phyloP scores from a whole-genome alignment of 2,329 filamentous ascomycete species.

The Parascedosporium putredinis region DNA sequence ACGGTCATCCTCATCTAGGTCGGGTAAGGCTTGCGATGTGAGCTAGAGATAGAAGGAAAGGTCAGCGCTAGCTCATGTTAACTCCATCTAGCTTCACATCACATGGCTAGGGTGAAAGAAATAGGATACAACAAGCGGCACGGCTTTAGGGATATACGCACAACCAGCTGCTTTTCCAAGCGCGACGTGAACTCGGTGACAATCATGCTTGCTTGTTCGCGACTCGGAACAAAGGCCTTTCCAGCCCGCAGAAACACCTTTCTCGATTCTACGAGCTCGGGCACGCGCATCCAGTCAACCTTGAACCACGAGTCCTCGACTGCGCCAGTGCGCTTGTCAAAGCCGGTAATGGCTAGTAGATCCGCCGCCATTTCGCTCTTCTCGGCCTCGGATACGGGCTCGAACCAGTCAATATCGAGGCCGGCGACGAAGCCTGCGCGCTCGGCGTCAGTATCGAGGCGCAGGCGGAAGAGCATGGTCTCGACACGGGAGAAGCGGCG shows the following conservation, averaged over 20 bases:
- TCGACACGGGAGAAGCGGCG: constrained; percentile 79
- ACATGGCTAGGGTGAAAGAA: too few relatives aligned
- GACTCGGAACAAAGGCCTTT: constrained; percentile 81
- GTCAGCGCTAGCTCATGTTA: background rate
- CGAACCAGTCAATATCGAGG: constrained; percentile 83
- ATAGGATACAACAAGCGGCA: too few relatives aligned
- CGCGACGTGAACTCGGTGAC: constrained; percentile 73
- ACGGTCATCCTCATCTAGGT: constrained; percentile 92
- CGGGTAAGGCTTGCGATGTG: constrained; percentile 80
- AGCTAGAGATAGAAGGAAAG: constrained; percentile 44
- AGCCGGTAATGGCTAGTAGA: constrained; percentile 36
- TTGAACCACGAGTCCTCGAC: constrained; percentile 85
- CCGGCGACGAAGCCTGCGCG: constrained; percentile 64
- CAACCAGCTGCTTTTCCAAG: constrained; percentile 75
- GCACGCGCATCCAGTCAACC: constrained; percentile 88
- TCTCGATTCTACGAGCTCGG: constrained; percentile 75
- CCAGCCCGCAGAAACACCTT: constrained; percentile 68
- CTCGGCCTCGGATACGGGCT: constrained; percentile 70
- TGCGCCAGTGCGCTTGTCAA: constrained; percentile 24
- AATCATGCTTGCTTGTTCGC: constrained; percentile 83
- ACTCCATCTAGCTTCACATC: too few relatives aligned
- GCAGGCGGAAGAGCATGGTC: constrained; percentile 75
- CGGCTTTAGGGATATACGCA: constrained; percentile 25
- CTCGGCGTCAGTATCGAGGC: constrained; percentile 71
- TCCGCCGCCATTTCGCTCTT: constrained; percentile 52